Evolutionary conservation across 768 basidiomycete species (phyloP), one percentile per base, ranked within the genome.

Genomic region (Leucocoprinus leucothites): DNA sequence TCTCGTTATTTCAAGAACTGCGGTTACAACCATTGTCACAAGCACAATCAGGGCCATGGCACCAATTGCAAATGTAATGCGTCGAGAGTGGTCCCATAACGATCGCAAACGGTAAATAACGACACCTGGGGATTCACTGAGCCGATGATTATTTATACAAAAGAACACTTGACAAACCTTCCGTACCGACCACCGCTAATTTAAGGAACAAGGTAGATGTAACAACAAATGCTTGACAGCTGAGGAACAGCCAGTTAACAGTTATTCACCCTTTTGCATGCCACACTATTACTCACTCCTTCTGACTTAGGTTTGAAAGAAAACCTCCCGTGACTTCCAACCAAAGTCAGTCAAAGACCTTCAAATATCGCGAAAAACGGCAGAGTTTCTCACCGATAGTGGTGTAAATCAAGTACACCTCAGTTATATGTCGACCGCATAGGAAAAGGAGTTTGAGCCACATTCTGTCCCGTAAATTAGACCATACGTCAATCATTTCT

Each of bases 281-380:
- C n/a, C n/a, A n/a, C n/a, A n/a, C n/a, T 3, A 9, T 19, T 45
- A 40, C 38, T 50, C 22, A 50, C 49, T 50, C 49, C 49, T 50
- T 40, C 7, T 21, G 35, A 21, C 21, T 50, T 22, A 51, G 25
- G 14, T 31, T 31, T 1, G 16, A 9, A 26, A 28, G 26, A n/a
- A 51, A 51, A 16, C 40, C 38, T 16, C 50, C 50, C 8, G 26
- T 16, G 2, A 41, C 50, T 51, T 48, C 13, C 1, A 13, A 13
- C 16, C 24, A 26, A 8, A n/a, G 22, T 5, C 18, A 40, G 3
- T 24, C 34, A 24, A 40, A 4, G 5, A 6, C 13, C 18, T 25
- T 9, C 22, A 3, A 1, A 38, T 25, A 14, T 5, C 31, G 31
- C 5, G 6, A 31, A 31, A 24, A 26, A 9, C 28, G 18, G 7